These are phyloP conservation scores for Candida silvatica DNA, from an alignment of 805 yeast genomes.

Conservation along the genomic window DNA sequence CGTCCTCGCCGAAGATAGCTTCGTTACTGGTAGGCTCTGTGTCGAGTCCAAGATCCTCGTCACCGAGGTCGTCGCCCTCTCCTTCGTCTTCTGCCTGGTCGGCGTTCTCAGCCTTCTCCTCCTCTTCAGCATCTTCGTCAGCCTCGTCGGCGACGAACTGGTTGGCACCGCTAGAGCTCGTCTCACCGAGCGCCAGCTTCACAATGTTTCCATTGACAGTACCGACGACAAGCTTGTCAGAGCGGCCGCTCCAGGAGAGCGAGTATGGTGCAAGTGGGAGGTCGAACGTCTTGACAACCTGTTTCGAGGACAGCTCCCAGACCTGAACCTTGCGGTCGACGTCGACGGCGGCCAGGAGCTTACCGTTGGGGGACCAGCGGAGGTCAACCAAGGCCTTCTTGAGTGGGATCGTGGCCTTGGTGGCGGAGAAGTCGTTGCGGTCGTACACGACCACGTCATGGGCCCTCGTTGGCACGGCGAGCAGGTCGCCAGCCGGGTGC, in stretches of 20 bases:
- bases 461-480: conserved; percentile 56
- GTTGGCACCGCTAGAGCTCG: not conserved
- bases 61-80: conserved; percentile 19
- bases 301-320: conserved; percentile 40
- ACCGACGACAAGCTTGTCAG: conserved; percentile 29
- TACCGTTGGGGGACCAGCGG: conserved; percentile 55
- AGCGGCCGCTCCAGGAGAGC: conserved; percentile 24
- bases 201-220: conserved; percentile 33
- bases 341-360: conserved; percentile 50
- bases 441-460: conserved; percentile 37
- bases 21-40: not conserved
- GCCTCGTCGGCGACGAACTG: conserved; percentile 11
- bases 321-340: conserved; percentile 42
- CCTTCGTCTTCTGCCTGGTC: conserved; percentile 12
- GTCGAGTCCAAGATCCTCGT: conserved; percentile 14
- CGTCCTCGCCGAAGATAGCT: conserved; percentile 32
- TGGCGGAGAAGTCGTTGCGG: conserved; percentile 25
- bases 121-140: conserved; percentile 7
- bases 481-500: conserved; percentile 60
- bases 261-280: conserved; percentile 16
- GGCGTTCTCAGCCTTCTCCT: conserved; percentile 11
- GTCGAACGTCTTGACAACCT: conserved; percentile 22
- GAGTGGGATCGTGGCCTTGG: conserved; percentile 17
- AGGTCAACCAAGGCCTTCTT: conserved; percentile 37
- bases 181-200: conserved; percentile 9